Percentiles rank a stretch among this genome's conserved stretches.
Conservation (phyloP, 78 protist genomes). For the Tieghemostelium lacteum region DNA sequence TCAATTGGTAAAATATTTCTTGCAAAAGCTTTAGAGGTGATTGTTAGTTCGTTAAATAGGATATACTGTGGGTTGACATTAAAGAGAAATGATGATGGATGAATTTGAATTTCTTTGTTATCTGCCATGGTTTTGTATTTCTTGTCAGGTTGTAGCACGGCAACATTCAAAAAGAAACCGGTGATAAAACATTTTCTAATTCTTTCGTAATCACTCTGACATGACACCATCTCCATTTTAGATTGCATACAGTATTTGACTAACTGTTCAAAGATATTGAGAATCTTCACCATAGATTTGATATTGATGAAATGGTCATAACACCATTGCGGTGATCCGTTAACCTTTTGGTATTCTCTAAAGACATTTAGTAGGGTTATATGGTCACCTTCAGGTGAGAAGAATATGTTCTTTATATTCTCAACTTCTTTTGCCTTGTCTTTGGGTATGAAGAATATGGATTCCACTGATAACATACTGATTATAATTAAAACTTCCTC, state of each 20-base stretch:
- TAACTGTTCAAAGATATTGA: constrained; percentile 70
- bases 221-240: constrained; percentile 11
- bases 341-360: constrained; percentile 59
- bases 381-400: constrained; percentile 85
- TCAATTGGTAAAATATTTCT: constrained; percentile 61
- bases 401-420: constrained; percentile 51
- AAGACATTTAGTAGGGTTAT: constrained; percentile 53
- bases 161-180: constrained; percentile 82
- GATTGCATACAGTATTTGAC: constrained; percentile 44
- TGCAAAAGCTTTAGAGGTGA: constrained; percentile 69
- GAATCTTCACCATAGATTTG: constrained; percentile 75
- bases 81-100: constrained; percentile 77
- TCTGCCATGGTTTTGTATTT: constrained; percentile 76
- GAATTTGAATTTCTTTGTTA: constrained; percentile 73
- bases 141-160: constrained; percentile 70
- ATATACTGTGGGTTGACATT: constrained; percentile 59
- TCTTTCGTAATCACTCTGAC: constrained; percentile 58
- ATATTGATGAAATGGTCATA: constrained; percentile 59
- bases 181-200: constrained; percentile 73
- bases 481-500: constrained; percentile 74
- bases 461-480: constrained; percentile 76
- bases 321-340: constrained; percentile 65
- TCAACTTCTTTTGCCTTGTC: constrained; percentile 51
- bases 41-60: constrained; percentile 73
- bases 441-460: constrained; percentile 54